Conservation (phyloP, 2,329 filamentous ascomycete species). For the Ascochyta rabiei region DNA sequence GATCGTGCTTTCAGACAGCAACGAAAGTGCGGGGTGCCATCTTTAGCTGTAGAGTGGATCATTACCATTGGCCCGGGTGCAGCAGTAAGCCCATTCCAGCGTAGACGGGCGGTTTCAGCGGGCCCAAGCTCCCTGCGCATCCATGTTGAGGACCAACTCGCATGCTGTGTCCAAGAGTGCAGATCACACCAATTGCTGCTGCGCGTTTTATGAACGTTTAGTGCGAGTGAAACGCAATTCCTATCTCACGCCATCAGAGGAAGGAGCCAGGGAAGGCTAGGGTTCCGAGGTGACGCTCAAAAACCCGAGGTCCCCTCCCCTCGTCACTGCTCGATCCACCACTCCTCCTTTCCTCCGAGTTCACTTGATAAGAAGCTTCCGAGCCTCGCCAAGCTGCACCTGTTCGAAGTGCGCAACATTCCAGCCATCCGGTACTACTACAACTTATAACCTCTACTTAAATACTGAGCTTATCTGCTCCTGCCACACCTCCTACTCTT, state of each 20-base stretch:
- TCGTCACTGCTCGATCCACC: slow-evolving; percentile 9
- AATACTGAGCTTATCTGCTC: slow-evolving; percentile 10
- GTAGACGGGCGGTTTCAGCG: slow-evolving; percentile 10
- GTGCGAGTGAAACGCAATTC: slow-evolving; percentile 13
- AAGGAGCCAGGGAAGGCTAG: slow-evolving; percentile 8
- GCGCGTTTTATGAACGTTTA: slow-evolving; percentile 18
- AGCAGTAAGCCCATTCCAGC: slow-evolving; percentile 10
- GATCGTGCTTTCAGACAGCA: slow-evolving; percentile 14
- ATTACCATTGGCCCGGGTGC: slow-evolving; percentile 20
- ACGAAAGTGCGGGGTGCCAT: slow-evolving; percentile 25
- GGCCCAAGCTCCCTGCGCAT: slow-evolving; percentile 17
- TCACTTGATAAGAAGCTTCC: slow-evolving; percentile 10
- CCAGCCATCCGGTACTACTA: slow-evolving; percentile 5
- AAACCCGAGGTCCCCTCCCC: slow-evolving; percentile 11
- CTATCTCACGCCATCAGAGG: slow-evolving; percentile 11
- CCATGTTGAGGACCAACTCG: slow-evolving; percentile 16
- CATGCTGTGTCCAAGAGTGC: slow-evolving; percentile 17
- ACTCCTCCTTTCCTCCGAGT: slow-evolving; percentile 11
- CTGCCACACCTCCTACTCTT: neutral
- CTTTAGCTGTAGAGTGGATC: slow-evolving; percentile 13
- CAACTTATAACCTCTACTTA: slow-evolving; percentile 7
- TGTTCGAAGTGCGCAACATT: slow-evolving; percentile 9
- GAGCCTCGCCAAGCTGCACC: slow-evolving; percentile 6
- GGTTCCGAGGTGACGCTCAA: slow-evolving; percentile 14
- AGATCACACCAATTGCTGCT: slow-evolving; percentile 16